These are phyloP conservation scores for Eremochloa ophiuroides DNA, from an alignment of 176 grass and related monocot species.

Conservation along the genomic window DNA sequence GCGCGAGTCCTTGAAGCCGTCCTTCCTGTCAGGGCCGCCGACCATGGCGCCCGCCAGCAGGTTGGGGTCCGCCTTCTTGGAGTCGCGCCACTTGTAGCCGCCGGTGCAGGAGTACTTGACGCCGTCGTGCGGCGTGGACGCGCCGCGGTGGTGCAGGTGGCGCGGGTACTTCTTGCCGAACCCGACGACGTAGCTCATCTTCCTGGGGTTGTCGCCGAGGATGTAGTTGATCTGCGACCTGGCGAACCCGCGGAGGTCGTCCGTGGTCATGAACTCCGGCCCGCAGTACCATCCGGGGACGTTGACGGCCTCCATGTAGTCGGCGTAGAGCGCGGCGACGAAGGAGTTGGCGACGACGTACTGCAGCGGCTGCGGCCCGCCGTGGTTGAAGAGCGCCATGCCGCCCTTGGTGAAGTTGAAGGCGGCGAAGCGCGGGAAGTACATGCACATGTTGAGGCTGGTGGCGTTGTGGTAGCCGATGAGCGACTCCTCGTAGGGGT, in stretches of 20 bases:
- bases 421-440: slow-evolving; percentile 45
- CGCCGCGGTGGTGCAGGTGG: slow-evolving; percentile 67
- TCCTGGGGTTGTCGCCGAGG: slow-evolving; percentile 73
- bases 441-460: slow-evolving; percentile 68
- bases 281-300: slow-evolving; percentile 85
- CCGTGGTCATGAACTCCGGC: slow-evolving; percentile 57
- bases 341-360: slow-evolving; percentile 62
- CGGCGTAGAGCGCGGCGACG: slow-evolving; percentile 71
- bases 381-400: slow-evolving; percentile 68
- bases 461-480: slow-evolving; percentile 61
- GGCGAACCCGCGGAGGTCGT: slow-evolving; percentile 53
- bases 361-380: slow-evolving; percentile 54
- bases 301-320: slow-evolving; percentile 68
- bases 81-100: slow-evolving; percentile 61
- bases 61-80: slow-evolving; percentile 66
- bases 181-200: slow-evolving; percentile 95
- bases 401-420: slow-evolving; percentile 78
- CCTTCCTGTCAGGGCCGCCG: slow-evolving; percentile 65
- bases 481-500: slow-evolving; percentile 86
- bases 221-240: slow-evolving; percentile 71
- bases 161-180: slow-evolving; percentile 80
- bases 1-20: slow-evolving; percentile 57
- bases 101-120: slow-evolving; percentile 78
- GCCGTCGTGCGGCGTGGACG: slow-evolving; percentile 73
- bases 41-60: slow-evolving; percentile 78